Base-by-base conservation (phyloP, 2,329 filamentous ascomycete genomes). In the Penicillium aurantiogriseum region DNA sequence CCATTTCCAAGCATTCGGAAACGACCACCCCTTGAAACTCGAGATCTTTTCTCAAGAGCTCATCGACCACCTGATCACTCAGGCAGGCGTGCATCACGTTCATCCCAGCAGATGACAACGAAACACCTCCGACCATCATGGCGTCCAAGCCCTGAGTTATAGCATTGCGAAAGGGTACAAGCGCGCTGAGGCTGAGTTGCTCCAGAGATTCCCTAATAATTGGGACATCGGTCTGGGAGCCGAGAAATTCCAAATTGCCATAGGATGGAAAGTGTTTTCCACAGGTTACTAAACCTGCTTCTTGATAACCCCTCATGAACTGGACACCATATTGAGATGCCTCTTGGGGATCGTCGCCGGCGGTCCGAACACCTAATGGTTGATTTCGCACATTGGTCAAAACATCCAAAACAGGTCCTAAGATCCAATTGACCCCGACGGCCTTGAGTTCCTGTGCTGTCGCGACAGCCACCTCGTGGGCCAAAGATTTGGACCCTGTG, bases 211-310 rank as follows among this genome's bases (percentile, higher is more conserved):
- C 92, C 0, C 92, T 97, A 66, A 97, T 97, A 60, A 96, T 94
- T 15, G 93, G 93, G 31, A 97, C 92, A 68, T 97, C 92, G 25
- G 95, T 79, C 47, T 90, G 92, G 5, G 92, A 96, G 13, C 92
- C 92, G 2, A 96, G 84, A 67, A 97, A 96, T 72, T 97, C 92
- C 19, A 97, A 80, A 67, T 96, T 97, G 33, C 93, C 93, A 69
- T 97, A 97, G 0, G 92, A 96, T 4, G 93, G 93, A 66, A 97
- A 97, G 74, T 97, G 93, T 73, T 97, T 97, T 56, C 93, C 93
- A 69, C 94, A 92, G 0, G 91, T 95, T 2, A 88, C 90, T 45
- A 97, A 77, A 0, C 93, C 92, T 11, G 90, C 92, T 72, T 96
- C 91, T 67, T 93, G 92, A 74, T 95, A 96, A 43, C 94, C 94